Base-by-base conservation (phyloP, 331 rosid species). In the Malus hybrid region DNA sequence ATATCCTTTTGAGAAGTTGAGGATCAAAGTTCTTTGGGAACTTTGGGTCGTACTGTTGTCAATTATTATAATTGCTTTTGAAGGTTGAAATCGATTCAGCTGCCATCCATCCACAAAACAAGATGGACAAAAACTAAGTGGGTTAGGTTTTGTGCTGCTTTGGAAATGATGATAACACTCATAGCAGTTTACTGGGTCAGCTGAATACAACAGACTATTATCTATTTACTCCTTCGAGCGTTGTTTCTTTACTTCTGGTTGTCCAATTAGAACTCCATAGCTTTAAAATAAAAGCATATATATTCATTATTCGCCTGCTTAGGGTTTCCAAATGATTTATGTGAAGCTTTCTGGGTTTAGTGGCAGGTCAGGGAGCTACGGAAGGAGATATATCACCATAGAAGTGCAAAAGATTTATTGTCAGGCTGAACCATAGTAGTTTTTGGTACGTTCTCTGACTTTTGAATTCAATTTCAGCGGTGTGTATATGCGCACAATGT, bases 361-460 rank as follows among this genome's bases (percentile, higher is more conserved):
- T 89, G 90, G 87, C 96, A 90, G 92, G 90, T 84, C 73, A 79
- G 80, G 88, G 71, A 81, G 83, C 81, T 46, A 70, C 76, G 75
- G 86, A 88, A 80, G 88, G 77, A 82, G 87, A 83, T 80, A 59
- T 76, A 71, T 70, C 86, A 70, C 74, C 83, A 18, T 90, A 78
- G 34, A 74, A 83, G 50, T 68, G 76, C 85, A 39, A 74, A 71
- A 71, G 32, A 76, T 52, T 79, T 72, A 36, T 69, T 78, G 56
- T 72, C 76, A 73, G 76, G 83, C 78, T 80, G 80, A 57, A 70
- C 60, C 80, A 65, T 69, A 77, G 59, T 55, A 61, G 24, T 61
- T 70, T 76, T 60, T 76, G 90, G 90, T 83, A 85, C 76, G 85
- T 72, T 85, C 74, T 76, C 81, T 78, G 56, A 77, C 71, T 42